Conservation (phyloP, 2,329 filamentous ascomycete species). For the Aspergillus pseudoterreus region DNA sequence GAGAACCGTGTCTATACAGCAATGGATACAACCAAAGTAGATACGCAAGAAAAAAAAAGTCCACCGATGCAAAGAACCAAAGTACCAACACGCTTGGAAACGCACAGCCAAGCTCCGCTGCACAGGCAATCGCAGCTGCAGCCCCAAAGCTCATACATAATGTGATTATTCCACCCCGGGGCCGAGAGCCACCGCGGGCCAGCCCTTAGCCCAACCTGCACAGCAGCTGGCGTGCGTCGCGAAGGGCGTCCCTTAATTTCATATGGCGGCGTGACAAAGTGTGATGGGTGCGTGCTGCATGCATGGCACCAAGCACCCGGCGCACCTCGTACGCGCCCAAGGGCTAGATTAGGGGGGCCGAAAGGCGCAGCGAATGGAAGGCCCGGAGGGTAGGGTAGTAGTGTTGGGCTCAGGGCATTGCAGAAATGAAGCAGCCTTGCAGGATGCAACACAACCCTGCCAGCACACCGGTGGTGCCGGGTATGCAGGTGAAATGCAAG, state of each 20-base stretch:
- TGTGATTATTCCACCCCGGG: not conserved
- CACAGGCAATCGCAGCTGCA: not conserved
- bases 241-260: not conserved
- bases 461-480: slow-evolving; percentile 3
- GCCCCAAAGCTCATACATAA: not conserved
- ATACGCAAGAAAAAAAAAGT: too few species aligned
- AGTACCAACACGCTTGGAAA: not conserved
- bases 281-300: slow-evolving; percentile 3
- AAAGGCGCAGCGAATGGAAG: not conserved
- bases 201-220: too few species aligned
- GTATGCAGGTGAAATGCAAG: slow-evolving; percentile 6
- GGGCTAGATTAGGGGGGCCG: not conserved
- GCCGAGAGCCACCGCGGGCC: too few species aligned
- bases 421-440: not conserved
- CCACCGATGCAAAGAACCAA: not conserved
- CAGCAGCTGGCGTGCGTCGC: not conserved
- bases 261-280: not conserved
- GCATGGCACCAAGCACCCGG: not conserved
- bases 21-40: too few species aligned
- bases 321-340: too few species aligned
- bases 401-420: not conserved
- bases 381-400: not conserved
- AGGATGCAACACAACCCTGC: not conserved
- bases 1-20: too few species aligned
- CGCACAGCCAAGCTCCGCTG: not conserved